phyloP scores from a whole-genome alignment of 768 basidiomycete genomes.

The Lactarius hatsudake region DNA sequence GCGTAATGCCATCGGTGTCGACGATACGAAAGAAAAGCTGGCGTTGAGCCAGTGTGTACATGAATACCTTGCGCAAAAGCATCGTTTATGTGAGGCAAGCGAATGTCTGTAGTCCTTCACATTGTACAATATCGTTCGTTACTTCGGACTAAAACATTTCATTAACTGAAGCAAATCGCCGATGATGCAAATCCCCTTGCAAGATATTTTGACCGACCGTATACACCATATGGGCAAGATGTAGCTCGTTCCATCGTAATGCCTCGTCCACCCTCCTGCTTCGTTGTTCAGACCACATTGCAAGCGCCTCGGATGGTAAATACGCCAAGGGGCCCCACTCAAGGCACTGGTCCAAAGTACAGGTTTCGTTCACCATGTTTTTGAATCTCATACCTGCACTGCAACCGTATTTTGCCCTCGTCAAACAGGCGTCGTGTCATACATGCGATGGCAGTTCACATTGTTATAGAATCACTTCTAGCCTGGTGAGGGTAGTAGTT shows the following conservation, averaged over 20 bases:
- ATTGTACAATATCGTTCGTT: slow-evolving; percentile 10
- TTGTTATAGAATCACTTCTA: background rate
- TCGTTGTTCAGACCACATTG: background rate
- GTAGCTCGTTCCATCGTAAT: background rate
- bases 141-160: background rate
- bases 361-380: background rate
- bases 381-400: background rate
- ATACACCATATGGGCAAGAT: background rate
- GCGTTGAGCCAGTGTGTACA: slow-evolving; percentile 13
- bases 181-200: background rate
- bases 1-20: background rate
- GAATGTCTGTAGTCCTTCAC: background rate
- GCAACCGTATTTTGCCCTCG: background rate
- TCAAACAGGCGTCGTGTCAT: background rate
- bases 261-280: background rate
- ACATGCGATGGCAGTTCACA: background rate
- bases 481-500: background rate
- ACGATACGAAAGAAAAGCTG: slow-evolving; percentile 1
- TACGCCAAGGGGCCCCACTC: background rate
- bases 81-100: background rate
- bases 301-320: background rate
- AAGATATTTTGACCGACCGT: background rate
- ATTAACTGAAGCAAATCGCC: background rate
- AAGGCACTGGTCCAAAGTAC: background rate
- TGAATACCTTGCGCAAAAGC: background rate